These are phyloP conservation scores for Monascus purpureus DNA, from an alignment of 495 filamentous ascomycete species.

Conservation along the genomic window DNA sequence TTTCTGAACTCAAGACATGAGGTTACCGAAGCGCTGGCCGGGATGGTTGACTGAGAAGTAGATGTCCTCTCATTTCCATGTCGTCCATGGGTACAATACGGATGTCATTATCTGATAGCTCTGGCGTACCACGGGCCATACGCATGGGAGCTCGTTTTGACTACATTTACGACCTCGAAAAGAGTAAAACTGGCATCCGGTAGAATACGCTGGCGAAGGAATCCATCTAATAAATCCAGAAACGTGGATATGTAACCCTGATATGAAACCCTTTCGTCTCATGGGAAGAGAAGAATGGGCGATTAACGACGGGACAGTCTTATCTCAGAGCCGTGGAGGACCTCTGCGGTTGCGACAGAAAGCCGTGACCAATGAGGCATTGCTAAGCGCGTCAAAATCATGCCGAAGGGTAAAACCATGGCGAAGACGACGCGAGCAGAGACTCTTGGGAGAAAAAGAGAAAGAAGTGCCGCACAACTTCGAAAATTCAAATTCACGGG, in stretches of 20 bases:
- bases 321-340: conserved; percentile 27
- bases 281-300: conserved; percentile 37
- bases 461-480: conserved; percentile 4
- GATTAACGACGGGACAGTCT: conserved; percentile 43
- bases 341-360: conserved; percentile 34
- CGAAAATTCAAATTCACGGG: conserved; percentile 5
- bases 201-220: too few species aligned
- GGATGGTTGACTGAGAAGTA: too few species aligned
- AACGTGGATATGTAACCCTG: conserved; percentile 31
- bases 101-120: too few species aligned
- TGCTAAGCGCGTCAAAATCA: conserved; percentile 30
- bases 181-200: too few species aligned
- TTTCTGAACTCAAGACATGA: too few species aligned
- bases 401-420: conserved; percentile 18
- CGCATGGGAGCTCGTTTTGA: too few species aligned
- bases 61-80: too few species aligned
- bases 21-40: too few species aligned
- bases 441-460: conserved; percentile 25
- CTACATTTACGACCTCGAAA: too few species aligned
- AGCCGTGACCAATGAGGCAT: conserved; percentile 33
- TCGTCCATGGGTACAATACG: too few species aligned
- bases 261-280: conserved; percentile 39
- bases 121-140: too few species aligned
- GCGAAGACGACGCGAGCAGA: conserved; percentile 33
- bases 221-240: neutral